Evolutionary conservation across 345 rosid species (phyloP).

Genomic region (Zanthoxylum bungeanum): DNA sequence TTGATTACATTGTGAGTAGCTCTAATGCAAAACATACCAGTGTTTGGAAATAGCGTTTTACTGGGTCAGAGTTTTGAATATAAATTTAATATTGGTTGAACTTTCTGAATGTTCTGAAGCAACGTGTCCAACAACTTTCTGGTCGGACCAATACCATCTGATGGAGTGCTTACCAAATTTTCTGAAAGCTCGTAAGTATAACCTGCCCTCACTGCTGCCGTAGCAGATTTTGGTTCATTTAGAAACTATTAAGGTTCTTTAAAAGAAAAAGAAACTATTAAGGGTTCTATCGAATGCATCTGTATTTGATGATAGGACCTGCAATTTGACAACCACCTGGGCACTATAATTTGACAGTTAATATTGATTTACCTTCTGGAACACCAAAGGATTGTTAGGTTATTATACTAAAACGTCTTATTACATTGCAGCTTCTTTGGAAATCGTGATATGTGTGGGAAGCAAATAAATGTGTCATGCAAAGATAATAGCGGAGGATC

Average conservation of each 20-base stretch:
- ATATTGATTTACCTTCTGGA: background rate
- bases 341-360: background rate
- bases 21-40: slow-evolving; percentile 13
- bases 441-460: slow-evolving; percentile 80
- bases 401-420: slow-evolving; percentile 8
- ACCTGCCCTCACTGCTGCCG: slow-evolving; percentile 5
- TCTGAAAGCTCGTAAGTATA: slow-evolving; percentile 68
- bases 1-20: slow-evolving; percentile 70
- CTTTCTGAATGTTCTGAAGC: slow-evolving; percentile 46
- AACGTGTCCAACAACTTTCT: slow-evolving; percentile 90
- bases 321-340: background rate
- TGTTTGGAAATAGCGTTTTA: background rate
- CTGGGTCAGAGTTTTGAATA: background rate
- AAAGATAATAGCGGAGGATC: slow-evolving; percentile 50
- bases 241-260: no score
- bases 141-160: slow-evolving; percentile 74
- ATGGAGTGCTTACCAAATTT: slow-evolving; percentile 58
- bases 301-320: background rate
- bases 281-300: background rate
- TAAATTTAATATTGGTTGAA: slow-evolving; percentile 18
- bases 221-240: slow-evolving; percentile 10
- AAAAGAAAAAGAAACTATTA: no score
- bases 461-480: slow-evolving; percentile 64
- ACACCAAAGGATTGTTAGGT: slow-evolving; percentile 7
- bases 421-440: slow-evolving; percentile 64